phyloP scores from a whole-genome alignment of 1,284 basidiomycete species.

The Singerocomus rubriflavus region DNA sequence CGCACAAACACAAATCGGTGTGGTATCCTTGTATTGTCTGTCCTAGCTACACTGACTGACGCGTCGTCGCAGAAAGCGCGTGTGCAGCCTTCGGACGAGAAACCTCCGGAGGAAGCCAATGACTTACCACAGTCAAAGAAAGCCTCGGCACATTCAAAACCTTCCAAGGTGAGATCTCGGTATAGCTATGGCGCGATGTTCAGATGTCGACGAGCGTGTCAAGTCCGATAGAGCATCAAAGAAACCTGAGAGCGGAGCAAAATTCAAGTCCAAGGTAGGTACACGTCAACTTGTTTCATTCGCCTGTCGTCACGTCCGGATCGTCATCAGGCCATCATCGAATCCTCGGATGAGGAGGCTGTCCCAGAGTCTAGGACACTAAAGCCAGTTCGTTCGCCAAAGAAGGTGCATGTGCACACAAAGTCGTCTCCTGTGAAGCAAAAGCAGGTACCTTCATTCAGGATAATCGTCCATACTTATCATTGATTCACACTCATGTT shows the following conservation, averaged over 20 bases:
- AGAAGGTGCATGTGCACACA: constrained; percentile 5
- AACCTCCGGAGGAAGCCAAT: constrained; percentile 1
- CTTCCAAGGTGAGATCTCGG: constrained; percentile 13
- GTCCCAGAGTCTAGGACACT: constrained; percentile 2
- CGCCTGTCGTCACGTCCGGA: background rate
- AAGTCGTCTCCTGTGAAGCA: constrained; percentile 11
- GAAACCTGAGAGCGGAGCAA: constrained; percentile 19
- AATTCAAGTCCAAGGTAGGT: constrained; percentile 26
- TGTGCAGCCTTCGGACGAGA: background rate
- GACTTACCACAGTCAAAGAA: constrained; percentile 12
- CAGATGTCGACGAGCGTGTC: constrained; percentile 2
- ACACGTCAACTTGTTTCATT: background rate
- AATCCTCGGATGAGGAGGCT: constrained; percentile 29
- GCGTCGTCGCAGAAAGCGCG: constrained; percentile 1
- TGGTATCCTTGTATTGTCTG: background rate
- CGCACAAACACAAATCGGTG: constrained; percentile 15
- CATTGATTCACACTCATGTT: background rate
- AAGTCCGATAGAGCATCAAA: constrained; percentile 13
- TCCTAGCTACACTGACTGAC: background rate
- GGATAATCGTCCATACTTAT: background rate
- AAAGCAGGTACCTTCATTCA: constrained; percentile 8
- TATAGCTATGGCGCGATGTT: background rate
- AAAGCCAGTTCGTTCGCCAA: constrained; percentile 6
- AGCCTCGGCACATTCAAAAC: constrained; percentile 4
- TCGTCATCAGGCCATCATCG: constrained; percentile 22